Percentiles rank a stretch among this genome's conserved stretches.
Evolutionary conservation across 441 rosid species (phyloP).

Genomic region (Euphorbia celastroides): DNA sequence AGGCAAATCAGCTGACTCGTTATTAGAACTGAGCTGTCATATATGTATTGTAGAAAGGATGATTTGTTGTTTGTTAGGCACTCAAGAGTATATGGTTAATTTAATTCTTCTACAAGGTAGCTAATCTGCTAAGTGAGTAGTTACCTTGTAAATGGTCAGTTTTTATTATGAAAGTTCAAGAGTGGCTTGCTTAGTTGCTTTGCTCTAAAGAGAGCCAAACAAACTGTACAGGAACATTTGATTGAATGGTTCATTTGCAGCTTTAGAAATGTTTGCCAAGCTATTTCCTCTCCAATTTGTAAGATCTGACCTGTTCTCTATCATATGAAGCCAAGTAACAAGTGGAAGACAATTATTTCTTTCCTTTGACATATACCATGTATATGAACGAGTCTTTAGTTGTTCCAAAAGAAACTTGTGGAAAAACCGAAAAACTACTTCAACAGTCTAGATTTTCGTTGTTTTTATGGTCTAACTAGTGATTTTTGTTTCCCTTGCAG

Average conservation of each 20-base stretch:
- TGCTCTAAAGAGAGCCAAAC: not conserved
- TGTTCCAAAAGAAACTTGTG: not conserved
- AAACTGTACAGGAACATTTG: not conserved
- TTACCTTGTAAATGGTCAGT: not conserved
- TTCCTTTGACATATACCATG: not conserved
- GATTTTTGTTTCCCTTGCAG: not conserved
- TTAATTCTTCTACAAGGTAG: not conserved
- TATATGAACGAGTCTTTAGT: not conserved
- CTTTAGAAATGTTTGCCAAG: not conserved
- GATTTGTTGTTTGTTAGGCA: not conserved
- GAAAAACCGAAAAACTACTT: not conserved
- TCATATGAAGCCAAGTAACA: not conserved
- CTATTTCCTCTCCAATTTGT: not conserved
- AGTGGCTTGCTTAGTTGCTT: not conserved
- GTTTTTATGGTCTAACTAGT: not conserved
- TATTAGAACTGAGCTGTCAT: not conserved
- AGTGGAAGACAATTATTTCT: not conserved
- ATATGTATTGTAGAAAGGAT: not conserved
- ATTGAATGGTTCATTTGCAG: not conserved
- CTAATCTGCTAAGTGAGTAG: not conserved
- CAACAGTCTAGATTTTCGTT: not conserved
- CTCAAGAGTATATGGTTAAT: not conserved
- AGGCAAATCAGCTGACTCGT: not conserved
- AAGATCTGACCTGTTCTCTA: not conserved
- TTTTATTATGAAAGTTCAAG: not conserved